Base-by-base conservation (phyloP, 108 stramenopile species). In the Skeletonema marinoi region DNA sequence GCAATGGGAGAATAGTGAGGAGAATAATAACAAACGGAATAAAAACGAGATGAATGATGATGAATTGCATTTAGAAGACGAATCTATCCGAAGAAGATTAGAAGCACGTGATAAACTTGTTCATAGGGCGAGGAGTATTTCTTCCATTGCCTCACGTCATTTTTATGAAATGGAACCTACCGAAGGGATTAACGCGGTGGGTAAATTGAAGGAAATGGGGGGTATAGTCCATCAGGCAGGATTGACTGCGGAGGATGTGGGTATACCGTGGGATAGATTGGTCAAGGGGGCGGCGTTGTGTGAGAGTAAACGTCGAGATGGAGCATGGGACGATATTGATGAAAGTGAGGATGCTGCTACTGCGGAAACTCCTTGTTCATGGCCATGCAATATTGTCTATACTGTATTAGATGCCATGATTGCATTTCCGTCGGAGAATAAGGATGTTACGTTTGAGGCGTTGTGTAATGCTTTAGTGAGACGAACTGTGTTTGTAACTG, bases 381-480 rank as follows among this genome's bases (percentile, higher is more conserved):
- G 73, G 73, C 80, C 80, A 39, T 81, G 80, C 68, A 81, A 81
- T 50, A 60, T 94, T 51, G 92, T 94, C 0, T 93, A 90, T 80
- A 32, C 83, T 3, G 93, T 96, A 1, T 76, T 96, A 32, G 85
- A 80, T 74, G 91, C 92, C 60, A 93, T 96, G 90, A 78, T 81
- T 33, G 84, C 89, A 13, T 93, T 94, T 65, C 96, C 96, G 38
- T 83, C 92, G 14, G 86, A 89, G 11, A 96, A 94, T 74, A 87
- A 90, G 50, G 92, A 96, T 81, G 70, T 56, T 2, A 90, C 92
- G 1, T 96, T 92, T 83, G 96, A 96, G 71, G 88, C 85, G 32
- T 60, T 96, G 50, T 90, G 91, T 32, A 96, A 94, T 83, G 88
- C 93, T 3, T 72, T 96, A 39, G 93, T 95, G 10, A 73, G 96